Conservation (phyloP, 164 flowering plant species). For the Tinospora cordifolia region DNA sequence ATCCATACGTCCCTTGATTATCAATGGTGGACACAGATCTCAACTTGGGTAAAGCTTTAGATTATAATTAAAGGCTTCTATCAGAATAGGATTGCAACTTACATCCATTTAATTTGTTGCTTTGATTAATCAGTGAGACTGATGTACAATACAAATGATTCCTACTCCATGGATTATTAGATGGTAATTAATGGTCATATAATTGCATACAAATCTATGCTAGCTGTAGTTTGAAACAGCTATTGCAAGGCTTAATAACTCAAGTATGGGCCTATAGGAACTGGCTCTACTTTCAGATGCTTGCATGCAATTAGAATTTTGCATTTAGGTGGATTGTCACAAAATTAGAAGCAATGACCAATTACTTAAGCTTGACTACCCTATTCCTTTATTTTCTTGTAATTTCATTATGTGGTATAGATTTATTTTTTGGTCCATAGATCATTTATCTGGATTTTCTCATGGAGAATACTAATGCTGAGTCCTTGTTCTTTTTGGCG, state of each 20-base stretch:
- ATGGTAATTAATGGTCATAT: not conserved
- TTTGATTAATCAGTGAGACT: not conserved
- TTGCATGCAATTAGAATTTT: not conserved
- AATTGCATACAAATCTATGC: not conserved
- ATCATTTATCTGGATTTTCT: too few relatives aligned
- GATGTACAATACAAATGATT: not conserved
- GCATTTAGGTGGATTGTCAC: not conserved
- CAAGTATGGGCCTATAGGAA: not conserved
- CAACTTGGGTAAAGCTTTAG: not conserved
- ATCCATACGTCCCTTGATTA: not conserved
- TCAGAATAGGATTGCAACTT: not conserved
- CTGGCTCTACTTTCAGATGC: not conserved
- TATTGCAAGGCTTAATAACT: not conserved
- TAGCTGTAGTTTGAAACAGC: not conserved
- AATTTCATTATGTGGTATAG: too few relatives aligned
- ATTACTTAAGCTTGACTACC: too few relatives aligned
- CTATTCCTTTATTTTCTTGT: too few relatives aligned
- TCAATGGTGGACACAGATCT: not conserved
- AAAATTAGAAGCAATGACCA: too few relatives aligned
- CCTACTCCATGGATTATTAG: not conserved
- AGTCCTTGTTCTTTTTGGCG: not conserved
- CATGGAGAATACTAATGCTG: too few relatives aligned
- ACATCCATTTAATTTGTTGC: too few relatives aligned
- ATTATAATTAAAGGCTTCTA: not conserved
- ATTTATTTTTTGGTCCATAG: too few relatives aligned